Evolutionary conservation across 176 grass and related monocot species (phyloP), one percentile per base, ranked within the genome.

Genomic region (Alopecurus myosuroides): DNA sequence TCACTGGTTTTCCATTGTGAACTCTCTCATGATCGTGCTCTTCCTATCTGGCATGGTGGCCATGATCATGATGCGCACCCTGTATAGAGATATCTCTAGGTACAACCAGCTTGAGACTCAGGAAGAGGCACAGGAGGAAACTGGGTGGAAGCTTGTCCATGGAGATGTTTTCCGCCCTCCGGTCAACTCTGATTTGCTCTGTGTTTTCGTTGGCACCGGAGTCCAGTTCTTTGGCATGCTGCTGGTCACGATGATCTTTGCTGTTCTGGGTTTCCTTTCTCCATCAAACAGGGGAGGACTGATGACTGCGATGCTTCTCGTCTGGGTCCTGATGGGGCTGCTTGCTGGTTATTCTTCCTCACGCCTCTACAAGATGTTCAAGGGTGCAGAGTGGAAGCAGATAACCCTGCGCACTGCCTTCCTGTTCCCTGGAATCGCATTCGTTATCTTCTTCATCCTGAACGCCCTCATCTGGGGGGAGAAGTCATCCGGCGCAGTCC

Each of bases 41-140:
- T 92, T 92, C 87, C 81, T 92, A 70, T 92, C 87, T 66, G 91
- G 91, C 36, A 92, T 92, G 91, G 87, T 92, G n/a, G 91, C 91
- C 40, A 92, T 92, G 91, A 92, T 92, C 65, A 92, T 92, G 91
- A 88, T 92, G 36, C 91, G 87, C 77, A 92, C 91, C 37, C 87
- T 92, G 35, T 89, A 92, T 41, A 81, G 91, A 81, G 91, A 92
- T 81, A 92, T 92, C 9, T 89, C 91, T 23, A 84, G 87, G 49
- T 89, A 92, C 81, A 92, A 92, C 78, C 87, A 92, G 45, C 87
- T 92, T 69, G 91, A 92, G 87, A 89, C 91, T 77, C 84, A 89
- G 77, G 91, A 92, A 81, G 91, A 92, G 84, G 91, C 91, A 42
- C 84, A 92, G 70, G 91, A 92, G 77, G 91, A 92, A 87, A 92